Percentiles rank a stretch among this genome's conserved stretches.
These are phyloP conservation scores for Lachnellula cervina DNA, from an alignment of 2,329 filamentous ascomycete species.

Conservation along the genomic window DNA sequence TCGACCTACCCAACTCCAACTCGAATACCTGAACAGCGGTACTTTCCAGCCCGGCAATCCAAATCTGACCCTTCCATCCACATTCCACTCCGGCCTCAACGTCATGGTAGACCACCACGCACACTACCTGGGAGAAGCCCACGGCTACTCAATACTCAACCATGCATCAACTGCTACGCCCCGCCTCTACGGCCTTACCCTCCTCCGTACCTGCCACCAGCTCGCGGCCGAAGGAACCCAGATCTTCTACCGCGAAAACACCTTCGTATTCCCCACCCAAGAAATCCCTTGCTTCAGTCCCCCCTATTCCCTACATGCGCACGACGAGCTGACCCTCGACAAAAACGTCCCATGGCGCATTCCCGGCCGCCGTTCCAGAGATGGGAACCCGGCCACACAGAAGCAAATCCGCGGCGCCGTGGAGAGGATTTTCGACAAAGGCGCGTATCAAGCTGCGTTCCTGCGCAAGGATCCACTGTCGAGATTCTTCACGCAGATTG, in stretches of 20 bases:
- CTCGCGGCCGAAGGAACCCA: conserved; percentile 61
- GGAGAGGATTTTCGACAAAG: background rate
- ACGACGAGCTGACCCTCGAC: background rate
- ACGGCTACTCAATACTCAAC: background rate
- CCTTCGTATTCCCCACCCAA: background rate
- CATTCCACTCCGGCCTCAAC: too few relatives aligned
- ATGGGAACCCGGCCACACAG: background rate
- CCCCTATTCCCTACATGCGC: background rate
- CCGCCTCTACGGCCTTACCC: conserved; percentile 72
- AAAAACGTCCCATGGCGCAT: background rate
- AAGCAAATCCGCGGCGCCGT: background rate
- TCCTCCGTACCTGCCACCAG: conserved; percentile 82
- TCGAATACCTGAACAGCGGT: background rate
- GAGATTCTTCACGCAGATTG: background rate
- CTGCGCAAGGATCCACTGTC: background rate
- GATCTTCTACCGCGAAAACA: background rate
- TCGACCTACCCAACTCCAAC: background rate
- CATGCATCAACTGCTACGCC: too few relatives aligned
- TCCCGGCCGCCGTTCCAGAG: background rate
- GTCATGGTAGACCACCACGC: background rate
- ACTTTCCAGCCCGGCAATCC: too few relatives aligned
- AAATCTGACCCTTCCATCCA: too few relatives aligned
- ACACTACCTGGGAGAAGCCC: background rate
- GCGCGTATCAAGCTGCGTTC: background rate
- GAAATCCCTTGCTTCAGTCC: too few relatives aligned